Conservation (phyloP, 1,284 basidiomycete genomes). For the Leucoagaricus sp. region DNA sequence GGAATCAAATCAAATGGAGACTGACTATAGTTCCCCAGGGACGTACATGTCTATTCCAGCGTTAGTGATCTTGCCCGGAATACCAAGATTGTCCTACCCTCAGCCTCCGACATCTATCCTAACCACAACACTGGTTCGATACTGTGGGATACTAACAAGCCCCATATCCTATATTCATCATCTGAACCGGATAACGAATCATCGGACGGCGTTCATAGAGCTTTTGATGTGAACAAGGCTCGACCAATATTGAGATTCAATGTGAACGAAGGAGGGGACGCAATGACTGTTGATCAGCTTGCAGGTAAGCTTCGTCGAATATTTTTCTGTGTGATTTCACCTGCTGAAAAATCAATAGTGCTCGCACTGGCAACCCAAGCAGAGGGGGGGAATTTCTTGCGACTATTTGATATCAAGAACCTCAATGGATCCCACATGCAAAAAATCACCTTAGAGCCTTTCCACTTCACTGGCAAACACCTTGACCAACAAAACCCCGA, state of each 20-base stretch:
- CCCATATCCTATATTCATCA: constrained; percentile 54
- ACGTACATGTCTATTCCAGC: constrained; percentile 3
- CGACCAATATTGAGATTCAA: constrained; percentile 35
- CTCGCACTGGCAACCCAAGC: constrained; percentile 50
- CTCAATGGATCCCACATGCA: constrained; percentile 28
- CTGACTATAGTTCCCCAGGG: background rate
- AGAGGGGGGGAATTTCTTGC: constrained; percentile 39
- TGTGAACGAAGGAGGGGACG: constrained; percentile 54
- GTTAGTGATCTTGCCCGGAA: constrained; percentile 13
- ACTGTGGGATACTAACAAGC: constrained; percentile 51
- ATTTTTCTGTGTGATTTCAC: background rate
- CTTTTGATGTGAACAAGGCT: constrained; percentile 42
- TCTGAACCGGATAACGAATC: constrained; percentile 45
- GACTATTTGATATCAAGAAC: constrained; percentile 54
- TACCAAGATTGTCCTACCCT: background rate
- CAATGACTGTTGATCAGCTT: constrained; percentile 41
- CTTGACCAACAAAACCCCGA: constrained; percentile 42
- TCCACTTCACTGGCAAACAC: too few relatives aligned
- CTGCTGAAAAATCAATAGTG: constrained; percentile 29
- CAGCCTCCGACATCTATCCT: background rate
- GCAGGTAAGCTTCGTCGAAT: constrained; percentile 40
- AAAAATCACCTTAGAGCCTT: constrained; percentile 32
- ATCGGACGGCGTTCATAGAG: constrained; percentile 48
- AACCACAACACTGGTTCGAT: constrained; percentile 46
- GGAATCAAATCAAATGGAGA: background rate